phyloP scores from a whole-genome alignment of 164 flowering plant genomes.

The Pachysandra terminalis region DNA sequence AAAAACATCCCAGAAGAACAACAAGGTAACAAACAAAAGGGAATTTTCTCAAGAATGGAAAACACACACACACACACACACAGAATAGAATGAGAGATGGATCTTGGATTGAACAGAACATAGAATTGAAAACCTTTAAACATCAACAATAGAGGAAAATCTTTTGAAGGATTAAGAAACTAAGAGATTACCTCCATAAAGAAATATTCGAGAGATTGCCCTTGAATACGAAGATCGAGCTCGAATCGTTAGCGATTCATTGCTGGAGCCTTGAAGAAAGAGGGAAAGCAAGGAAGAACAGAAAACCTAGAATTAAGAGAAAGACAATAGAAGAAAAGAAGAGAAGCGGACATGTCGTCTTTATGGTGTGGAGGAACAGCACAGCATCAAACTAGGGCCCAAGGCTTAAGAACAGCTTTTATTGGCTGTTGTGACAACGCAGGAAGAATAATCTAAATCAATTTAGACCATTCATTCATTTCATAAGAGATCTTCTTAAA shows the following conservation, averaged over 20 bases:
- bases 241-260: constrained; percentile 8
- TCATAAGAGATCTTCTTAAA: too few relatives aligned
- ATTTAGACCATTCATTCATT: too few relatives aligned
- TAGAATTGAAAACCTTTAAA: not conserved
- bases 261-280: not conserved
- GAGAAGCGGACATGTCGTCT: not conserved
- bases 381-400: too few relatives aligned
- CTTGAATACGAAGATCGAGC: constrained; percentile 11
- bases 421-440: too few relatives aligned
- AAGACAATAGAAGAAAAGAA: not conserved
- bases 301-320: constrained; percentile 14
- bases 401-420: too few relatives aligned
- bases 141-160: too few relatives aligned
- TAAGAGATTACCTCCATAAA: constrained; percentile 11
- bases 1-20: not conserved
- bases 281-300: constrained; percentile 6
- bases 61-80: not conserved
- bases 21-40: not conserved
- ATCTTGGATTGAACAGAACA: not conserved
- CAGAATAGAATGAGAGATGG: not conserved
- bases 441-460: too few relatives aligned
- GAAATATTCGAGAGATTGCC: constrained; percentile 9
- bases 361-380: too few relatives aligned
- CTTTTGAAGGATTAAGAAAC: not conserved
- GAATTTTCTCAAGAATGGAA: not conserved